Base-by-base conservation (phyloP, 2,329 filamentous ascomycete species). In the Cladosporium sp. region DNA sequence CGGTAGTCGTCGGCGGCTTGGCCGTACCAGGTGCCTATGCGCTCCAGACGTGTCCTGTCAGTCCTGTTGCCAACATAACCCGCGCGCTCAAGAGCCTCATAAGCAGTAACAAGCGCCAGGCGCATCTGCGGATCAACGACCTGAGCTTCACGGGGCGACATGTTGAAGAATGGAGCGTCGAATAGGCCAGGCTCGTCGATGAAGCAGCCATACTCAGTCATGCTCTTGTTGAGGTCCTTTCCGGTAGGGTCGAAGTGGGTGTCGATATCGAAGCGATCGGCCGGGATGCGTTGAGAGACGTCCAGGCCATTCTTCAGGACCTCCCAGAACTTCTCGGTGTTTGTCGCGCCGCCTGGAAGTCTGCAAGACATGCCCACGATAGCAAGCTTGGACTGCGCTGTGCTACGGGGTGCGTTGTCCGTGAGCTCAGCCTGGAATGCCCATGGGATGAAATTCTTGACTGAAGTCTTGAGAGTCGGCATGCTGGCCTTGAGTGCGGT, bases 81-180 rank as follows among this genome's bases (percentile, higher is more conserved):
- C 26, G 69, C 68, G 16, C 62, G 61, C 59, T 72, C 73, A 7
- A 75, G 63, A 0, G 72, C 73, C 51, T 74, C 72, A 21, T 68
- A 70, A 23, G 72, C 71, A n/a, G 71, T 72, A 21, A 72, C 51
- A 4, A 75, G 65, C 6, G 70, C 69, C 11, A 75, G 54, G 10
- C 73, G 68, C 57, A 68, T 65, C 13, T 63, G 59, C 8, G 72
- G 72, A 64, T 73, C 72, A 7, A 68, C 63, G 34, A 68, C 64
- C 21, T 67, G 62, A 34, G 72, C 71, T 61, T 76, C 73, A 25
- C 70, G 58, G 16, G 73, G 75, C 13, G 70, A 73, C 70, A 81
- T 79, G 53, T 78, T 75, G 71, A 81, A 81, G 65, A 81, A 79
- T 0, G 68, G 68, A 2, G 75, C 67, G 67, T 81, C 79, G 62